Evolutionary conservation across 1,284 basidiomycete species (phyloP), one percentile per base, ranked within the genome.

Genomic region (Coriolopsis trogii): DNA sequence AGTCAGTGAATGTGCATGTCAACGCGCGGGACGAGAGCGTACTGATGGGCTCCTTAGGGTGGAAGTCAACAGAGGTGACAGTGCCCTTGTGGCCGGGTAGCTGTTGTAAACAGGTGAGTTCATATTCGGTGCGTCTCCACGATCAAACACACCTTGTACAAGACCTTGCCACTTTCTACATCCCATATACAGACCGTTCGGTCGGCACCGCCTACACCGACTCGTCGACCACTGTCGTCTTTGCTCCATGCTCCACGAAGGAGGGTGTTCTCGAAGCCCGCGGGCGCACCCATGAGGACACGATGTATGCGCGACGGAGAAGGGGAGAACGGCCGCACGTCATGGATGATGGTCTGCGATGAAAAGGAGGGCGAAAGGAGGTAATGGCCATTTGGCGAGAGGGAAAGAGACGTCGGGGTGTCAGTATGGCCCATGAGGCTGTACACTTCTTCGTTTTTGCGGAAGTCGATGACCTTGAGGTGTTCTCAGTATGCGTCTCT

Each of bases 1-100:
- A 8, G 53, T 50, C 37, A 53, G 24, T 46, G 23, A 51, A 25
- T 15, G 33, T 41, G 33, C 28, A 3, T 18, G 41, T 16, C 41
- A 29, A 13, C 37, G 20, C 41, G 13, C 34, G 49, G 28, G 42
- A 41, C n/a, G 29, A 34, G 10, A 74, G n/a, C 84, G 59, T 68
- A 89, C 91, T 84, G 69, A 97, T 95, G 15, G 94, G 95, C 67
- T 97, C 95, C 67, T 87, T 91, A 15, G 91, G 90, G 66, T 95
- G 92, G 75, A 94, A 94, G 65, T 94, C 93, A 0, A 93, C 92
- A 13, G 87, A 76, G 1, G 91, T 93, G 7, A 96, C 93, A 0
- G 93, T 95, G 12, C 94, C 94, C 71, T 93, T 95, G 70, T 97
- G 94, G 12, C 94, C 94, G 31, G 94, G 93, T 45, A 97, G 78